phyloP scores from a whole-genome alignment of 108 stramenopile genomes.

The Epipyxis sp. region DNA sequence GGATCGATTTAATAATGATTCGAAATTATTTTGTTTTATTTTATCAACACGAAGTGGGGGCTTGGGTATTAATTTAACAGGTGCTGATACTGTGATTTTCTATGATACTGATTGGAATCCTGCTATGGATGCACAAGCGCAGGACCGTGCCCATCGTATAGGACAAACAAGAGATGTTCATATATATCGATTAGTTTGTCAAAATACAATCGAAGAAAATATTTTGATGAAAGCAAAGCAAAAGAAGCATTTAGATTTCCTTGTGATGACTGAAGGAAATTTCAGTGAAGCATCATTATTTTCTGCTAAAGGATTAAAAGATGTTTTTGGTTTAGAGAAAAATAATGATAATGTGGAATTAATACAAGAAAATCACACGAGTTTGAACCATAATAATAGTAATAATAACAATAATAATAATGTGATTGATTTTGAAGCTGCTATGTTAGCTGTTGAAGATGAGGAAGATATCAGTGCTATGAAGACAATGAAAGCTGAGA shows the following conservation, averaged over 20 bases:
- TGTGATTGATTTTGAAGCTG: neutral
- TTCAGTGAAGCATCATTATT: conserved; percentile 58
- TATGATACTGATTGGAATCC: conserved; percentile 62
- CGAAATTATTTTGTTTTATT: conserved; percentile 57
- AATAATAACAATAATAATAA: neutral
- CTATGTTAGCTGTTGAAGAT: neutral
- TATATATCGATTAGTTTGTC: conserved; percentile 90
- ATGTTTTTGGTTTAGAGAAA: neutral
- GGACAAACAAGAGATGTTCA: conserved; percentile 94
- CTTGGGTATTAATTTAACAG: conserved; percentile 63
- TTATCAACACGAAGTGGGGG: conserved; percentile 59
- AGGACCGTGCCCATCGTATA: conserved; percentile 84
- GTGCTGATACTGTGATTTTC: conserved; percentile 54
- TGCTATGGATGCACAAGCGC: conserved; percentile 65
- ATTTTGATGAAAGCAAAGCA: conserved; percentile 86
- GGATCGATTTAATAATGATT: conserved; percentile 58
- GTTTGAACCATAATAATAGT: neutral
- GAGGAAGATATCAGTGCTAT: neutral
- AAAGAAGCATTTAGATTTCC: conserved; percentile 83
- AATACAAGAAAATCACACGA: conserved; percentile 43
- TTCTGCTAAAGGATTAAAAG: conserved; percentile 40
- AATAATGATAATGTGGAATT: neutral
- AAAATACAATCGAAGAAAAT: conserved; percentile 94
- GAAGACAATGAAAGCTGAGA: neutral
- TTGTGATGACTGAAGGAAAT: conserved; percentile 92